These are phyloP conservation scores for Cylindrotheca fusiformis DNA, from an alignment of 108 stramenopile genomes.

Conservation along the genomic window DNA sequence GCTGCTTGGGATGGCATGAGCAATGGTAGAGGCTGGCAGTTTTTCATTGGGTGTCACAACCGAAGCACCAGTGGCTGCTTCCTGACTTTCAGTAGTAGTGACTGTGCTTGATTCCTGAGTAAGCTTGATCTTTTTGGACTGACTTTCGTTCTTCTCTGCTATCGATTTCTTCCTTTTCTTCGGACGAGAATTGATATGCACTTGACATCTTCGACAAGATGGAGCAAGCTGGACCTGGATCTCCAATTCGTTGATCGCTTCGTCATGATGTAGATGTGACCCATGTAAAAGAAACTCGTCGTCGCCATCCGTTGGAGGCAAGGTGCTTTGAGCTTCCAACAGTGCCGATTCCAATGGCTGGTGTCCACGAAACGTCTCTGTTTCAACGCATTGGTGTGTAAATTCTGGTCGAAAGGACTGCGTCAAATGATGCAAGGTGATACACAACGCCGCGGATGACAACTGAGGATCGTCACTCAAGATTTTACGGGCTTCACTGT, in stretches of 20 bases:
- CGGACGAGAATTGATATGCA: conserved; percentile 1
- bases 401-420: conserved; percentile 68
- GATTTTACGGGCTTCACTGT: too few relatives aligned
- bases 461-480: conserved; percentile 36
- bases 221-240: conserved; percentile 37
- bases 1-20: conserved; percentile 54
- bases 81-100: neutral
- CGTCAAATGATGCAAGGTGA: conserved; percentile 16
- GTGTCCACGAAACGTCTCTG: conserved; percentile 61
- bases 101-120: neutral
- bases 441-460: conserved; percentile 38
- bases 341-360: conserved; percentile 33
- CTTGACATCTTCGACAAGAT: conserved; percentile 33
- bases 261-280: conserved; percentile 27
- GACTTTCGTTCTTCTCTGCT: neutral
- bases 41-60: neutral
- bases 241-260: conserved; percentile 25
- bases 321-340: conserved; percentile 22
- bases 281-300: conserved; percentile 15
- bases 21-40: neutral
- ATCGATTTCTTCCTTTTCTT: neutral
- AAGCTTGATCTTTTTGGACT: neutral
- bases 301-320: neutral
- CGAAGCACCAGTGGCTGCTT: neutral
- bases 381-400: conserved; percentile 73